Percentiles rank a stretch among this genome's conserved stretches.
Conservation (phyloP, 2,329 filamentous ascomycete species). For the Cadophora luteo-olivacea region DNA sequence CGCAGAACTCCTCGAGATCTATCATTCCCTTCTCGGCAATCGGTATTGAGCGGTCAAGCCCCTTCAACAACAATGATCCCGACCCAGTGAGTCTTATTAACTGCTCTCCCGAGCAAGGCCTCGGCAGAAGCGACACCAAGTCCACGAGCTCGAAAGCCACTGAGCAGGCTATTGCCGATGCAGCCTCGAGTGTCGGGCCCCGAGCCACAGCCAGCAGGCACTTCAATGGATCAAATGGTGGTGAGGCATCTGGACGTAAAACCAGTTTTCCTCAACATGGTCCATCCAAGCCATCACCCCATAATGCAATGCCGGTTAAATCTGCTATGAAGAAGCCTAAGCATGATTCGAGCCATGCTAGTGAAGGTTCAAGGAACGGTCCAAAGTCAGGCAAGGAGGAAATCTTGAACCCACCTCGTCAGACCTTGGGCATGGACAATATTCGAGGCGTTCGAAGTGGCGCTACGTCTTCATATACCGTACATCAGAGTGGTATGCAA, state of each 20-base stretch:
- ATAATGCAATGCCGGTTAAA: slow-evolving; percentile 14
- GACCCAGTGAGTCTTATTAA: not conserved
- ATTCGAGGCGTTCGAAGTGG: not conserved
- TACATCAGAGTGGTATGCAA: not conserved
- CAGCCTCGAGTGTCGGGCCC: not conserved
- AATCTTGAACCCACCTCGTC: not conserved
- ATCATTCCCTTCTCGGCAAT: slow-evolving; percentile 21
- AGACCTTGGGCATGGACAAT: not conserved
- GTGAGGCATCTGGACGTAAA: not conserved
- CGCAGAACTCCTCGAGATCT: not conserved
- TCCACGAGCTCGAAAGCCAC: not conserved
- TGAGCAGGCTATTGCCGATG: not conserved
- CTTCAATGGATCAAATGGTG: not conserved
- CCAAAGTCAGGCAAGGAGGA: not conserved
- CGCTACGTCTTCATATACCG: not conserved
- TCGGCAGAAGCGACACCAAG: not conserved
- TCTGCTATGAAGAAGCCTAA: slow-evolving; percentile 25
- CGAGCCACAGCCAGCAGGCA: not conserved
- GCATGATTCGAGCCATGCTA: not conserved
- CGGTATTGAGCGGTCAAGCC: slow-evolving; percentile 1
- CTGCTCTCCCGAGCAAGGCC: not conserved
- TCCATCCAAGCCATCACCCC: slow-evolving; percentile 1
- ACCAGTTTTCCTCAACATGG: not conserved
- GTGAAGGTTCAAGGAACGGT: not conserved
- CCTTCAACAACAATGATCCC: slow-evolving; percentile 11